Evolutionary conservation across 108 stramenopile genomes (phyloP).

Genomic region (Aurantiochytrium sp.): DNA sequence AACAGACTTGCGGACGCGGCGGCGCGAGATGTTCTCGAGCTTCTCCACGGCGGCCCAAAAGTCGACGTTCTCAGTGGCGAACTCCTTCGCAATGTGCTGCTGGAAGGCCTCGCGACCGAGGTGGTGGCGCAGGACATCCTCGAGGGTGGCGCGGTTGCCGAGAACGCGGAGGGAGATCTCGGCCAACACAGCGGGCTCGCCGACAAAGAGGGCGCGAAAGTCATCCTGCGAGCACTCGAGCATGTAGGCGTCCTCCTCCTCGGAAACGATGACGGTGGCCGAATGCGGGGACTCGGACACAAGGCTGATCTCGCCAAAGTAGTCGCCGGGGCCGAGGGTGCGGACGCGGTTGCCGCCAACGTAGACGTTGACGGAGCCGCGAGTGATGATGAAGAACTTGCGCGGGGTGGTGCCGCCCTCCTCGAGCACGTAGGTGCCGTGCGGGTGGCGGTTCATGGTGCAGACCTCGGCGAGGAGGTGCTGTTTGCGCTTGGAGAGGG

Average conservation of each 20-base stretch:
- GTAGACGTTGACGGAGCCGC: background rate
- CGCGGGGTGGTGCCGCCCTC: slow-evolving; percentile 9
- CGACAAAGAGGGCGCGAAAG: slow-evolving; percentile 25
- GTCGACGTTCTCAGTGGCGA: slow-evolving; percentile 8
- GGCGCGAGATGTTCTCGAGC: background rate
- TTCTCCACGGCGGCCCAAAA: slow-evolving; percentile 10
- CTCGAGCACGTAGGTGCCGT: background rate
- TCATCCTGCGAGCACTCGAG: slow-evolving; percentile 28
- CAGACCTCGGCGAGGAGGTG: slow-evolving; percentile 23
- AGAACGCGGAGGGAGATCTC: slow-evolving; percentile 23
- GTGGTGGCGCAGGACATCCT: slow-evolving; percentile 14
- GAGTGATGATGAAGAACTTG: slow-evolving; percentile 23
- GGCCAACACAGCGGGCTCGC: background rate
- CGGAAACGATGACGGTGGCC: slow-evolving; percentile 2
- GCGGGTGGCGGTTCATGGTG: background rate
- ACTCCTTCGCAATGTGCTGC: slow-evolving; percentile 7
- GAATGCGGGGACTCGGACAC: slow-evolving; percentile 23
- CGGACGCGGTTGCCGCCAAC: background rate
- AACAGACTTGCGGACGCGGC: slow-evolving; percentile 10
- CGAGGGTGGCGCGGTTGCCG: background rate
- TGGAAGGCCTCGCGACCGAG: slow-evolving; percentile 14
- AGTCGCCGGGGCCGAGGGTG: background rate
- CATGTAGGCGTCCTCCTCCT: slow-evolving; percentile 11
- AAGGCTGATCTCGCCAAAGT: slow-evolving; percentile 29
- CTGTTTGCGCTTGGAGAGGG: slow-evolving; percentile 5